Base-by-base conservation (phyloP, 139 green algal genomes). In the Edaphochlamys debaryana region DNA sequence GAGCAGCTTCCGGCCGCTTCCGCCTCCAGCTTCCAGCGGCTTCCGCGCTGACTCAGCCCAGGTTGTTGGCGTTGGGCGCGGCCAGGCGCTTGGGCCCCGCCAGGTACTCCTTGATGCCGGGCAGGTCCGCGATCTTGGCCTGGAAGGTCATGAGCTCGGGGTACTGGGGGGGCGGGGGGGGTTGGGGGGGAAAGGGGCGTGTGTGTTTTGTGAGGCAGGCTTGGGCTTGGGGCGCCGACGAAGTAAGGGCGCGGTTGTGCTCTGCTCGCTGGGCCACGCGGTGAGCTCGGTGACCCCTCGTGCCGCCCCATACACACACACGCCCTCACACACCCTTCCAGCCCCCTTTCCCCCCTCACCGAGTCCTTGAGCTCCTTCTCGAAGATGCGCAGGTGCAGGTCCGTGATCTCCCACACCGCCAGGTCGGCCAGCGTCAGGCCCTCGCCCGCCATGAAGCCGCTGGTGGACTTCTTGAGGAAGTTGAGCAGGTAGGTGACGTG, bases 301-400 rank as follows among this genome's bases (percentile, higher is more conserved):
- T n/a, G n/a, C n/a, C n/a, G n/a, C n/a, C n/a, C n/a, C n/a, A n/a
- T 58, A 20, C 50, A 58, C 50, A 58, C 17, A 30, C 54, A 25
- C 29, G 23, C 54, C 20, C 20, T 0, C 54, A 5, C 3, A 9
- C 0, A 30, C 54, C 23, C 0, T 9, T 8, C 23, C 6, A 30
- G 4, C 20, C 23, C 32, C 19, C 20, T 20, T 32, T 19, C 7
- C 32, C 6, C 3, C 22, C 80, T 72, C 69, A 90, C 87, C 66
- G 32, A 13, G 34, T 52, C 45, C 73, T 82, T 67, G 50, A 94
- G 79, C 58, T 90, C 7, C 30, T 90, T 85, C 29, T 37, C 71
- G 63, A 87, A 93, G 41, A 92, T 87, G 48, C 90, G 84, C 32
- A 81, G 27, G 62, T 91, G 89, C 74, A 94, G 74, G 71, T 94